Percentiles rank a stretch among this genome's conserved stretches.
Evolutionary conservation across 805 yeast species (phyloP).

Genomic region (Metschnikowia peoriensis): DNA sequence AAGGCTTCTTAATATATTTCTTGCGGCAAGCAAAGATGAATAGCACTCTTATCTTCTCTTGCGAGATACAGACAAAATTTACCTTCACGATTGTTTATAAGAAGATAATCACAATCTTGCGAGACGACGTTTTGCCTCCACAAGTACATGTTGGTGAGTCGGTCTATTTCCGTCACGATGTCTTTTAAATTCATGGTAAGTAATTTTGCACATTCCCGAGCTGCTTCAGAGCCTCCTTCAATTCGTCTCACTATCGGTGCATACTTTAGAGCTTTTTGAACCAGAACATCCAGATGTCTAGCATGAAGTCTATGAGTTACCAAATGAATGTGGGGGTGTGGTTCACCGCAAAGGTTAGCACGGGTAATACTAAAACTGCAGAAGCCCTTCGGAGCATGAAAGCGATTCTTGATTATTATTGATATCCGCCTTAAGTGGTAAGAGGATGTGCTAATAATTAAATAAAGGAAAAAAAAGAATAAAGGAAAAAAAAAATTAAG

Average conservation of each 20-base stretch:
- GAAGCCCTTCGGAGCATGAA: constrained; percentile 13
- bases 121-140: constrained; percentile 86
- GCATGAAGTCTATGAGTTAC: constrained; percentile 41
- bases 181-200: constrained; percentile 73
- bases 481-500: too few species aligned
- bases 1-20: too few species aligned
- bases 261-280: constrained; percentile 34
- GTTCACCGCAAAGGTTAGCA: constrained; percentile 29
- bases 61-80: too few species aligned
- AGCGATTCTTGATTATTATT: not conserved
- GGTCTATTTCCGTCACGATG: constrained; percentile 49
- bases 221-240: constrained; percentile 47
- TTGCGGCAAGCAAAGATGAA: too few species aligned
- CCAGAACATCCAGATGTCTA: constrained; percentile 50
- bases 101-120: constrained; percentile 75
- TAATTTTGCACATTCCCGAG: constrained; percentile 54
- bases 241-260: constrained; percentile 40
- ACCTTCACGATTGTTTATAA: constrained; percentile 79
- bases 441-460: too few species aligned
- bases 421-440: too few species aligned
- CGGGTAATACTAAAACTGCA: constrained; percentile 15
- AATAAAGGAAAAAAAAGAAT: not conserved
- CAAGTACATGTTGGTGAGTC: constrained; percentile 42
- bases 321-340: constrained; percentile 40
- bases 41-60: too few species aligned